These are phyloP conservation scores for Torrubiella hemipterigena DNA, from an alignment of 2,329 filamentous ascomycete species.

Conservation along the genomic window DNA sequence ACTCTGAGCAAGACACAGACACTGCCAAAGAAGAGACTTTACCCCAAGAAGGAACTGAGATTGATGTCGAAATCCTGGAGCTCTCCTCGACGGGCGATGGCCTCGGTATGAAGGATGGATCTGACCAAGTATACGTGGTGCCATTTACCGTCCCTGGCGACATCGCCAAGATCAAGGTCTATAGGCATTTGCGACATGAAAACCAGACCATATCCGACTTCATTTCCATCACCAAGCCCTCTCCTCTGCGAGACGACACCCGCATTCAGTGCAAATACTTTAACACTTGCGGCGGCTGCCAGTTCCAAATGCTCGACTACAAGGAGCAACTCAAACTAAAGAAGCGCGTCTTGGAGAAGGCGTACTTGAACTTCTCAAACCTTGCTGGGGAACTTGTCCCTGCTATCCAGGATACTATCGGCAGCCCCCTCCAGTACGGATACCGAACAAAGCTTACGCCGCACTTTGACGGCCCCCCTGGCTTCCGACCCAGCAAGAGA, in stretches of 20 bases:
- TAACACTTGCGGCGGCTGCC: slow-evolving; percentile 75
- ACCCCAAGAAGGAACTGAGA: slow-evolving; percentile 59
- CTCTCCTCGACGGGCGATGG: slow-evolving; percentile 90
- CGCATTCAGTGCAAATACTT: slow-evolving; percentile 82
- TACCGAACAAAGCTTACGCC: slow-evolving; percentile 97
- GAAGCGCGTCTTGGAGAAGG: slow-evolving; percentile 75
- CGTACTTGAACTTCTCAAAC: slow-evolving; percentile 82
- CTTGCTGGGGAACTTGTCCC: slow-evolving; percentile 67
- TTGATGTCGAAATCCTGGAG: slow-evolving; percentile 69
- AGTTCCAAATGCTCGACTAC: slow-evolving; percentile 96
- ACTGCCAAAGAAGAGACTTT: slow-evolving; percentile 24
- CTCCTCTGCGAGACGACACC: slow-evolving; percentile 62
- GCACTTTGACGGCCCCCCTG: slow-evolving; percentile 75
- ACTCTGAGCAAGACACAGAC: slow-evolving; percentile 14
- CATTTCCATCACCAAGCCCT: slow-evolving; percentile 62
- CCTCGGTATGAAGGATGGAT: slow-evolving; percentile 59
- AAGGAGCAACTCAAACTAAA: slow-evolving; percentile 77
- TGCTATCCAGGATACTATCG: slow-evolving; percentile 69
- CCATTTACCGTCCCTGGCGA: slow-evolving; percentile 86
- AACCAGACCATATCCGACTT: slow-evolving; percentile 73
- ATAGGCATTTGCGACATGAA: slow-evolving; percentile 53
- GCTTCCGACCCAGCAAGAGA: slow-evolving; percentile 33
- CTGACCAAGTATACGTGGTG: slow-evolving; percentile 63
- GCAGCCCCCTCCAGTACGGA: slow-evolving; percentile 79
- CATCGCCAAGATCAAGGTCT: slow-evolving; percentile 63